Conservation (phyloP, 2,329 filamentous ascomycete genomes). For the Acrocalymma vagum region DNA sequence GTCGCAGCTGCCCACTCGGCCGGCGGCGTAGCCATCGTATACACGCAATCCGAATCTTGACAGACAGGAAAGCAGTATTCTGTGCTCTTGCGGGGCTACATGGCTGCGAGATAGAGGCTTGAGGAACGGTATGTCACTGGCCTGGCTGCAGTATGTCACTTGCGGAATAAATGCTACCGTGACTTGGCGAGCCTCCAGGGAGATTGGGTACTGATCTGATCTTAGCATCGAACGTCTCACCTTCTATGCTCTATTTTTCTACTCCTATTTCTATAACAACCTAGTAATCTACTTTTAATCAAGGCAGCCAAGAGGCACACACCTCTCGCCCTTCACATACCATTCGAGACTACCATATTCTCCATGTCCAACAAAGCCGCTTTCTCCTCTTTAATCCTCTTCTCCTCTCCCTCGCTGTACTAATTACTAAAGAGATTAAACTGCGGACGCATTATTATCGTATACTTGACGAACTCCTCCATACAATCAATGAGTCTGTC, state of each 20-base stretch:
- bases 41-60: too few species aligned
- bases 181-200: too few species aligned
- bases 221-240: too few species aligned
- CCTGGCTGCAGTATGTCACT: too few species aligned
- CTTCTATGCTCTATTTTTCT: too few species aligned
- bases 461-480: constrained; percentile 77
- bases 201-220: too few species aligned
- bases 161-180: too few species aligned
- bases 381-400: constrained; percentile 30
- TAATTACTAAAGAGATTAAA: constrained; percentile 69
- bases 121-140: too few species aligned
- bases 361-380: constrained; percentile 6
- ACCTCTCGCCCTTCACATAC: constrained; percentile 1
- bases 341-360: not conserved
- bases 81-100: too few species aligned
- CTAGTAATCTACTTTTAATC: not conserved
- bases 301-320: not conserved
- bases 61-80: too few species aligned
- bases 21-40: not conserved
- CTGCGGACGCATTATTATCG: constrained; percentile 69
- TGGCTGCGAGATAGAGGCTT: too few species aligned
- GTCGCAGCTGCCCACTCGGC: not conserved
- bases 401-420: constrained; percentile 66
- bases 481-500: constrained; percentile 71
- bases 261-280: constrained; percentile 1